These are phyloP conservation scores for Platanthera zijinensis DNA, from an alignment of 106 monocot genomes.

Conservation along the genomic window DNA sequence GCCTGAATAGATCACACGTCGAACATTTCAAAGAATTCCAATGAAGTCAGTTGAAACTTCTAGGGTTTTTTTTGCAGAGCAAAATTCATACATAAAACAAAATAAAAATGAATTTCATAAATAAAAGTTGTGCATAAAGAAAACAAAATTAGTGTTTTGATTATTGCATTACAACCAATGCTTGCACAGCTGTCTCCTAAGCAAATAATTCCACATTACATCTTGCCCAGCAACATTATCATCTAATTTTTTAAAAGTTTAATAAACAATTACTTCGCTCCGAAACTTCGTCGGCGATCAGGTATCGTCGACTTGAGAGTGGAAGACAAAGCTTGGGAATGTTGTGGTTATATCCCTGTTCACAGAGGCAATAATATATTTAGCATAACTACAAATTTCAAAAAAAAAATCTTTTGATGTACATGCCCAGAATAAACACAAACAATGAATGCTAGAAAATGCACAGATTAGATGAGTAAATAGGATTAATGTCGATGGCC, in stretches of 20 bases:
- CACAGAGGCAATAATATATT: not conserved
- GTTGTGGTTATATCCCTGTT: slow-evolving; percentile 66
- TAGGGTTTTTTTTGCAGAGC: not conserved
- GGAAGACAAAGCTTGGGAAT: slow-evolving; percentile 68
- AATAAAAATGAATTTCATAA: not conserved
- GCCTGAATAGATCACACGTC: no score
- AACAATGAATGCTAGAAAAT: no score
- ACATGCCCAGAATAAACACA: no score
- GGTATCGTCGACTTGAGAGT: slow-evolving; percentile 59
- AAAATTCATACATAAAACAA: slow-evolving; percentile 1
- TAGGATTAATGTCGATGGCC: no score
- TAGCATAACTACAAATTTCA: not conserved
- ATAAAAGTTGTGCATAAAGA: not conserved
- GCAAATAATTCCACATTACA: not conserved
- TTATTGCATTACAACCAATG: not conserved
- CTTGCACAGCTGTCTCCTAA: not conserved
- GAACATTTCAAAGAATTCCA: no score
- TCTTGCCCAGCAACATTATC: not conserved
- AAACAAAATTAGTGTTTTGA: not conserved
- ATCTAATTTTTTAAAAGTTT: not conserved
- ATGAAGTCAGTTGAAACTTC: no score
- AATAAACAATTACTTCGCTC: not conserved
- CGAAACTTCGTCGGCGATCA: slow-evolving; percentile 10
- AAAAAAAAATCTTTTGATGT: not conserved
- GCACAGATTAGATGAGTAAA: no score